Evolutionary conservation across 371 early-diverging fungal genomes (phyloP).

Genomic region (Capillidium rhysosporum): DNA sequence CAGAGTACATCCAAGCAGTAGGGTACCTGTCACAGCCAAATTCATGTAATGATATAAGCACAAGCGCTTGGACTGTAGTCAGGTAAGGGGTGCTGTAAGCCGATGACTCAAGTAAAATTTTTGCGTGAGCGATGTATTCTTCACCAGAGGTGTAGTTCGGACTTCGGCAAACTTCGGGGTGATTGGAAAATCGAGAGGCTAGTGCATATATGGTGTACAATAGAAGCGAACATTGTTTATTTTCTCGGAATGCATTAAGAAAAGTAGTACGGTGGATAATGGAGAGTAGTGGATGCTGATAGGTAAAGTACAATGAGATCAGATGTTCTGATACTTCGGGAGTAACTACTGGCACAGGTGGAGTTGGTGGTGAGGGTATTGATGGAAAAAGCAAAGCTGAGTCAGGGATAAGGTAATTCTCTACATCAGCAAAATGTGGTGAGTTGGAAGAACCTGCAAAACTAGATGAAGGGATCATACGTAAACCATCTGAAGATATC

Average conservation of each 20-base stretch:
- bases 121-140: slow-evolving; percentile 14
- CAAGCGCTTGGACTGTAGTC: slow-evolving; percentile 22
- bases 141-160: slow-evolving; percentile 17
- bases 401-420: not conserved
- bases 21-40: slow-evolving; percentile 37
- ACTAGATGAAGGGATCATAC: not conserved
- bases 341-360: slow-evolving; percentile 2
- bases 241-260: not conserved
- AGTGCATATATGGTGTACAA: not conserved
- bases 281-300: not conserved
- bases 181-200: slow-evolving; percentile 14
- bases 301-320: slow-evolving; percentile 3
- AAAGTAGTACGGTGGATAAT: slow-evolving; percentile 4
- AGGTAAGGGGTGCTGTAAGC: slow-evolving; percentile 22
- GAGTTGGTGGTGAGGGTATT: slow-evolving; percentile 5
- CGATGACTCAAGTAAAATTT: slow-evolving; percentile 14
- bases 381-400: slow-evolving; percentile 1
- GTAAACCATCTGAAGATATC: not conserved
- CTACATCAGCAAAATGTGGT: not conserved
- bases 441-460: not conserved
- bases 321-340: slow-evolving; percentile 5
- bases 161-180: slow-evolving; percentile 13
- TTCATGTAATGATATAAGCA: slow-evolving; percentile 31
- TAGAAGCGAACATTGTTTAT: not conserved
- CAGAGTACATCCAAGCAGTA: slow-evolving; percentile 36